These are phyloP conservation scores for Eucalyptus pauciflora DNA, from an alignment of 345 rosid genomes.

Conservation along the genomic window DNA sequence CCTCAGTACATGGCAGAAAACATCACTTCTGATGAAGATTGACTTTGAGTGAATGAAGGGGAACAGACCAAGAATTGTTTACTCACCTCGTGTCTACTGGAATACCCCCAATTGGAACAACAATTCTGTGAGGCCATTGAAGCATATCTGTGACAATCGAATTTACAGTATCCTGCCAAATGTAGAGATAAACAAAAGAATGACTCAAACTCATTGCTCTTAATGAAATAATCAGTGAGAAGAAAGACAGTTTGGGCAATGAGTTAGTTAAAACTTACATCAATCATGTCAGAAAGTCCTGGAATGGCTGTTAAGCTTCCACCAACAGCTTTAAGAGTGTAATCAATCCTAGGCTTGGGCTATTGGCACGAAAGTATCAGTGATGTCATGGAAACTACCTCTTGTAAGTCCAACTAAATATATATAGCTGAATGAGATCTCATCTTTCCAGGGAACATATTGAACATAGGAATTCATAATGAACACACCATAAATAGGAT, in stretches of 20 bases:
- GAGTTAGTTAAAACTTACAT: constrained; percentile 39
- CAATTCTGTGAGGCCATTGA: constrained; percentile 99
- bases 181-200: background rate
- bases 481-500: background rate
- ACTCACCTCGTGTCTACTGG: constrained; percentile 75
- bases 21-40: background rate
- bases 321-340: constrained; percentile 94
- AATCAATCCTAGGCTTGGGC: constrained; percentile 97
- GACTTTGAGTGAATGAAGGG: background rate
- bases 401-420: background rate
- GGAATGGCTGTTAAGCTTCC: constrained; percentile 98
- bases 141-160: constrained; percentile 86
- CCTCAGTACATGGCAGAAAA: background rate
- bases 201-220: background rate
- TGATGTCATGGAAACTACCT: background rate
- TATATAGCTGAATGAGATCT: background rate
- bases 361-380: background rate
- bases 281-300: constrained; percentile 95
- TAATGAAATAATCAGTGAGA: background rate
- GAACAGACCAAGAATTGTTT: background rate
- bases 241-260: background rate
- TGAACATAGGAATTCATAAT: background rate
- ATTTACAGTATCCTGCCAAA: constrained; percentile 73
- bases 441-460: background rate
- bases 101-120: constrained; percentile 93